phyloP scores from a whole-genome alignment of 2,329 filamentous ascomycete genomes.

The Byssothecium circinans region DNA sequence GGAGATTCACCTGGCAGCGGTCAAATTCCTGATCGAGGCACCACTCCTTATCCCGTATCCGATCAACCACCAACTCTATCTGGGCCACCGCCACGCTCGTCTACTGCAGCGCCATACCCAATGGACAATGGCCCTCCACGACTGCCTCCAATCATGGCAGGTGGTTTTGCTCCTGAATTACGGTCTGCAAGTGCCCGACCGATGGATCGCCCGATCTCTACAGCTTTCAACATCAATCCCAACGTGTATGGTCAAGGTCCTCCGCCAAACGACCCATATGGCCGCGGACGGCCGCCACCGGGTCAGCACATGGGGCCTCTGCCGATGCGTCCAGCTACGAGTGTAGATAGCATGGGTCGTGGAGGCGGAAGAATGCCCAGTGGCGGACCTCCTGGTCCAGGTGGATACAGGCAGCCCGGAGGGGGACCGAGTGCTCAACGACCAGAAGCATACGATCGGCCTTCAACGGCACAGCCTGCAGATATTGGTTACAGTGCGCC shows the following conservation, averaged over 20 bases:
- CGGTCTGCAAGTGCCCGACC: constrained; percentile 55
- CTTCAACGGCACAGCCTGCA: constrained; percentile 45
- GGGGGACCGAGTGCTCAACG: constrained; percentile 43
- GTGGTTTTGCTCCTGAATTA: constrained; percentile 50
- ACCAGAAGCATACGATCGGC: constrained; percentile 33
- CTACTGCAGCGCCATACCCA: constrained; percentile 69
- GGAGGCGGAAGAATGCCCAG: constrained; percentile 36
- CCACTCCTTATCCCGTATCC: constrained; percentile 49
- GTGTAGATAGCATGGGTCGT: constrained; percentile 38
- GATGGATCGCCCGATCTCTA: constrained; percentile 41
- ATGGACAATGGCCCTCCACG: constrained; percentile 64
- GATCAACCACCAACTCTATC: constrained; percentile 44
- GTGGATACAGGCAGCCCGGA: constrained; percentile 42
- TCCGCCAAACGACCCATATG: constrained; percentile 29
- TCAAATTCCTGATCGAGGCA: constrained; percentile 34
- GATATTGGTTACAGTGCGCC: constrained; percentile 49
- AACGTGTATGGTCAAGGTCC: constrained; percentile 39
- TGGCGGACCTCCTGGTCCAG: constrained; percentile 36
- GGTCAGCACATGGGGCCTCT: constrained; percentile 33
- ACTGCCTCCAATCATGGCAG: constrained; percentile 37
- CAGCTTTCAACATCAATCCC: constrained; percentile 56
- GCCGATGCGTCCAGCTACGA: constrained; percentile 42
- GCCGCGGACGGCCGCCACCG: constrained; percentile 31
- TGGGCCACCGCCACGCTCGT: constrained; percentile 45
- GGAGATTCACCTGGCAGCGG: constrained; percentile 25